A percentile compares a stretch with the other conserved stretches of the same genome.
These are phyloP conservation scores for Panaeolus cyanescens DNA, from an alignment of 768 basidiomycete genomes.

Conservation along the genomic window DNA sequence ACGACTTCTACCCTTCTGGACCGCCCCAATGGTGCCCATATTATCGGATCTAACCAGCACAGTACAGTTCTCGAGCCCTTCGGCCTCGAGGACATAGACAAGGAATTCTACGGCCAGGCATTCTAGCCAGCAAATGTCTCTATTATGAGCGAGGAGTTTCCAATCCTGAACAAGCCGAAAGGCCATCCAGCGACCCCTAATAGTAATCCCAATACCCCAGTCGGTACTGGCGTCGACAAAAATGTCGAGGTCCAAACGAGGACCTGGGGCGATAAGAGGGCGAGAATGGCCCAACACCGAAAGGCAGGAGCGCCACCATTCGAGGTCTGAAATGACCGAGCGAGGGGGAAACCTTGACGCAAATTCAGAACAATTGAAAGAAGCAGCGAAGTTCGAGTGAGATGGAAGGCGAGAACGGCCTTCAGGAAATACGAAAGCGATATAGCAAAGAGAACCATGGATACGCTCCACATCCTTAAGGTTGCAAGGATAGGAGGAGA, in stretches of 20 bases:
- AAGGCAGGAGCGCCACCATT: conserved; percentile 28
- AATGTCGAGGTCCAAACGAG: conserved; percentile 21
- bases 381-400: conserved; percentile 23
- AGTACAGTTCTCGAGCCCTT: conserved; percentile 8
- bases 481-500: conserved; percentile 7
- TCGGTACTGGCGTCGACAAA: conserved; percentile 30
- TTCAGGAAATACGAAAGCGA: conserved; percentile 26
- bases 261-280: conserved; percentile 11
- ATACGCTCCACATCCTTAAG: conserved; percentile 24
- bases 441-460: conserved; percentile 7
- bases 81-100: conserved; percentile 18
- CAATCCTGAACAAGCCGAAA: conserved; percentile 9
- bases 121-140: no score
- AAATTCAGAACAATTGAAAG: conserved; percentile 17
- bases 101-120: conserved; percentile 22
- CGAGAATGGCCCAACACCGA: background rate
- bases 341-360: conserved; percentile 13
- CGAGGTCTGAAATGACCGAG: conserved; percentile 21
- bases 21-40: conserved; percentile 33
- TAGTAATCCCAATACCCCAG: conserved; percentile 22
- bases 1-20: conserved; percentile 27
- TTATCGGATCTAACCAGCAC: no score
- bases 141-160: conserved; percentile 8
- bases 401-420: conserved; percentile 21
- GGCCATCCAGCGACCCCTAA: conserved; percentile 8